Evolutionary conservation across 495 filamentous ascomycete genomes (phyloP).

Genomic region (Aspergillus nanangensis): DNA sequence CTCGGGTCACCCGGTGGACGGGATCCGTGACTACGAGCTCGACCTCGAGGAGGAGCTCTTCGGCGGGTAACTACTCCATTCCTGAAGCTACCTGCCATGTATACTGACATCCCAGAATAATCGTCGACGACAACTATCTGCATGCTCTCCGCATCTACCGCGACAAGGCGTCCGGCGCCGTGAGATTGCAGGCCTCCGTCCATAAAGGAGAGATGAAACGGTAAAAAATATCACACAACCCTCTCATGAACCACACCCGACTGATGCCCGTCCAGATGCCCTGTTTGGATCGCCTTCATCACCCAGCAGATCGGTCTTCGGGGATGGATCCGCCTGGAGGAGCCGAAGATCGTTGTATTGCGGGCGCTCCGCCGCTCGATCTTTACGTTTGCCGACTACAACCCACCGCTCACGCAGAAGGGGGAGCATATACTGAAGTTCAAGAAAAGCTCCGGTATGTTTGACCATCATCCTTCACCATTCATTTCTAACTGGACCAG

Average conservation of each 20-base stretch:
- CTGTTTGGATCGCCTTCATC: conserved; percentile 76
- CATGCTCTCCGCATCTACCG: conserved; percentile 70
- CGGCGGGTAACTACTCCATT: conserved; percentile 53
- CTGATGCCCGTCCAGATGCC: conserved; percentile 29
- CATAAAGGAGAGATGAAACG: conserved; percentile 36
- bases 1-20: conserved; percentile 41
- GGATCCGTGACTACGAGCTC: conserved; percentile 56
- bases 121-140: conserved; percentile 63
- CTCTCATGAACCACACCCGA: no score
- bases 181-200: conserved; percentile 52
- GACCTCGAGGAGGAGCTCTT: conserved; percentile 62
- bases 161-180: conserved; percentile 58
- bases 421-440: conserved; percentile 42
- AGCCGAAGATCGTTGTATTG: conserved; percentile 52
- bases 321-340: conserved; percentile 52
- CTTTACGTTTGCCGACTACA: conserved; percentile 56
- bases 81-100: background rate
- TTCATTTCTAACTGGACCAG: conserved; percentile 14
- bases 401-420: conserved; percentile 22
- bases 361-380: conserved; percentile 58
- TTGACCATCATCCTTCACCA: background rate
- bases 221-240: conserved; percentile 27
- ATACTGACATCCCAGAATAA: conserved; percentile 46
- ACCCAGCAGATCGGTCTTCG: conserved; percentile 53
- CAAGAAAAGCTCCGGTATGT: conserved; percentile 24